These are phyloP conservation scores for Thelephora aurantiotincta DNA, from an alignment of 768 basidiomycete species.

Conservation along the genomic window DNA sequence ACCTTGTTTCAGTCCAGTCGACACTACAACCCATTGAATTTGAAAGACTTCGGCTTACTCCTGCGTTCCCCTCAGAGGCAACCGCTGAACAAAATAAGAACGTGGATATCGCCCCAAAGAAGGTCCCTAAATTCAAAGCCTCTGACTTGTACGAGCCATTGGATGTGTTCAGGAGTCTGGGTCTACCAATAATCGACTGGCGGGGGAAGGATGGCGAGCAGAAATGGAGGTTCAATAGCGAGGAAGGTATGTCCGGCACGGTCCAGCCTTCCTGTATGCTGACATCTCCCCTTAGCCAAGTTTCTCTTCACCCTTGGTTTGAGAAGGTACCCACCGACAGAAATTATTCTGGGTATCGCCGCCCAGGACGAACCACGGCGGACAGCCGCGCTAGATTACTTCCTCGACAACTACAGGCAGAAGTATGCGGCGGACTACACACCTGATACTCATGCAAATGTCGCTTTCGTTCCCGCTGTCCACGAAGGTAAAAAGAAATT, in stretches of 20 bases:
- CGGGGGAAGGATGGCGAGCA: constrained; percentile 28
- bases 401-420: constrained; percentile 55
- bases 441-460: constrained; percentile 34
- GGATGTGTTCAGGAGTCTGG: constrained; percentile 54
- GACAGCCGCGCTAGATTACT: constrained; percentile 61
- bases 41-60: constrained; percentile 41
- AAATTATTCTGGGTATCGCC: constrained; percentile 54
- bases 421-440: constrained; percentile 46
- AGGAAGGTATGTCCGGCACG: constrained; percentile 50
- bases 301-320: constrained; percentile 65
- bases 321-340: constrained; percentile 51
- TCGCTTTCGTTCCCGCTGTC: constrained; percentile 72
- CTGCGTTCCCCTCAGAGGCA: constrained; percentile 62
- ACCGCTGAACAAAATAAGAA: neutral
- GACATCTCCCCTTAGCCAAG: constrained; percentile 37
- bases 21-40: constrained; percentile 44
- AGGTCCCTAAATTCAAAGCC: constrained; percentile 31
- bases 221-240: constrained; percentile 73
- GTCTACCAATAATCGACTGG: constrained; percentile 84
- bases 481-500: constrained; percentile 36
- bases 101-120: constrained; percentile 3
- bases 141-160: constrained; percentile 76
- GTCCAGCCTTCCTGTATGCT: neutral
- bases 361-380: constrained; percentile 37
- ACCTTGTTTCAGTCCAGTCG: constrained; percentile 72